phyloP scores from a whole-genome alignment of 768 basidiomycete genomes.

The Rhizopogon rudus region DNA sequence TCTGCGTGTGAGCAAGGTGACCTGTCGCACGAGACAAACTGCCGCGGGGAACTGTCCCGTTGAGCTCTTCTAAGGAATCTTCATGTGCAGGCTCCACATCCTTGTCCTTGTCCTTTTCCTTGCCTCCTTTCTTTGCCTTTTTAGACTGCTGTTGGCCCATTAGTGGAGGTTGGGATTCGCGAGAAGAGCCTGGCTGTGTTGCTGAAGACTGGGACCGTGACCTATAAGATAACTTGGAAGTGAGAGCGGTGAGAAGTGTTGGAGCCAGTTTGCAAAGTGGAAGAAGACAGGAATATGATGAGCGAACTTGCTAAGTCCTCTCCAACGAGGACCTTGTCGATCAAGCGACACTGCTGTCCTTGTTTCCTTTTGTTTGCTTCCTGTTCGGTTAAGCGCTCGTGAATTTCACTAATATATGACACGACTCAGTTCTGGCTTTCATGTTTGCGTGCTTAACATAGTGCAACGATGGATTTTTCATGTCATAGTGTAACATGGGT shows the following conservation, averaged over 20 bases:
- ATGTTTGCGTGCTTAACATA: background rate
- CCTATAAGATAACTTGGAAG: constrained; percentile 60
- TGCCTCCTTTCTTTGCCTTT: constrained; percentile 67
- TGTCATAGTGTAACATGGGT: constrained; percentile 23
- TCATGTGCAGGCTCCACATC: constrained; percentile 49
- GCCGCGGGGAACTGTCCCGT: constrained; percentile 31
- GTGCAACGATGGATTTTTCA: constrained; percentile 18
- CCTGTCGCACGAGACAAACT: constrained; percentile 43
- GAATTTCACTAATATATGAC: background rate
- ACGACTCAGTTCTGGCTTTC: background rate
- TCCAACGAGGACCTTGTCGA: constrained; percentile 23
- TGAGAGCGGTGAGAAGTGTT: constrained; percentile 71
- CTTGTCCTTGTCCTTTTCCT: constrained; percentile 42
- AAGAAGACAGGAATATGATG: constrained; percentile 1
- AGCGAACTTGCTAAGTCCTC: constrained; percentile 8
- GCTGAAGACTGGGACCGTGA: constrained; percentile 70
- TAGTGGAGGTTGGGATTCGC: constrained; percentile 36
- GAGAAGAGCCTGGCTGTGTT: constrained; percentile 50
- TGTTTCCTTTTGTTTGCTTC: constrained; percentile 29
- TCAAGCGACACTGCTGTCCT: constrained; percentile 14
- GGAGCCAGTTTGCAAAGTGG: constrained; percentile 67
- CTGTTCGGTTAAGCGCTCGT: background rate
- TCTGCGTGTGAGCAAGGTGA: constrained; percentile 35
- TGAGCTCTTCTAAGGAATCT: constrained; percentile 34
- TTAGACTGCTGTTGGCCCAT: constrained; percentile 88